phyloP scores from a whole-genome alignment of 2,329 filamentous ascomycete genomes.

The Coleophoma cylindrospora region DNA sequence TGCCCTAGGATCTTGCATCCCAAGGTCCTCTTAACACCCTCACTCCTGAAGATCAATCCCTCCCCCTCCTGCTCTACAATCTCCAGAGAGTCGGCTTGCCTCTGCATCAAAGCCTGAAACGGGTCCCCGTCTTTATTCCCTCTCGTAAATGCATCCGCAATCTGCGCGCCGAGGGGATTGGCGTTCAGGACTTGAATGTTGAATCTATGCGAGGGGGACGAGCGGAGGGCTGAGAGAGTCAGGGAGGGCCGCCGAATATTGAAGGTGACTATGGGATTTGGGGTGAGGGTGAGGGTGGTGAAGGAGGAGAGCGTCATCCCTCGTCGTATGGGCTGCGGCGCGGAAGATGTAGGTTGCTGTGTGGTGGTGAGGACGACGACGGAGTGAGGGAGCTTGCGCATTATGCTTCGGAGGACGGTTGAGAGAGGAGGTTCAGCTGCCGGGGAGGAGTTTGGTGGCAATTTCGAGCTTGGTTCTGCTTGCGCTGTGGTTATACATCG shows the following conservation, averaged over 20 bases:
- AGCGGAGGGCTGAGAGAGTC: slow-evolving; percentile 18
- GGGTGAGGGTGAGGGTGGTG: slow-evolving; percentile 22
- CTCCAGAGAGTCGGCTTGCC: neutral
- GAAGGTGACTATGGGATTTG: slow-evolving; percentile 25
- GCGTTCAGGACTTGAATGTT: slow-evolving; percentile 18
- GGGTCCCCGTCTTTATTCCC: slow-evolving; percentile 6
- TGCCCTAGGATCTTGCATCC: slow-evolving; percentile 12
- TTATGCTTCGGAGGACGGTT: slow-evolving; percentile 17
- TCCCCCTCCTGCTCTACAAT: neutral
- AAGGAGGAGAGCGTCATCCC: slow-evolving; percentile 29
- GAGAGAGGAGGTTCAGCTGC: slow-evolving; percentile 8
- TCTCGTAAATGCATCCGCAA: slow-evolving; percentile 20
- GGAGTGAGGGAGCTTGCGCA: slow-evolving; percentile 22
- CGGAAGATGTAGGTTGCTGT: neutral
- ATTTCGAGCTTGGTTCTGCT: neutral
- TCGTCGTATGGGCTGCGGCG: slow-evolving; percentile 1
- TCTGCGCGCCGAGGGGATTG: slow-evolving; percentile 9
- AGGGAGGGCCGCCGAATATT: slow-evolving; percentile 24
- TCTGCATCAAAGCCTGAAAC: neutral
- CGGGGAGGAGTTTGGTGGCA: neutral
- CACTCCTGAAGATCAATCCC: slow-evolving; percentile 8
- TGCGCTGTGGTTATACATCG: too few species aligned
- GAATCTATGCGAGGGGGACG: slow-evolving; percentile 10
- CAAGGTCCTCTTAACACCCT: slow-evolving; percentile 11
- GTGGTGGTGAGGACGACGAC: slow-evolving; percentile 25